Evolutionary conservation across 23 red algal genomes (phyloP).

Genomic region (Gracilaria caudata): DNA sequence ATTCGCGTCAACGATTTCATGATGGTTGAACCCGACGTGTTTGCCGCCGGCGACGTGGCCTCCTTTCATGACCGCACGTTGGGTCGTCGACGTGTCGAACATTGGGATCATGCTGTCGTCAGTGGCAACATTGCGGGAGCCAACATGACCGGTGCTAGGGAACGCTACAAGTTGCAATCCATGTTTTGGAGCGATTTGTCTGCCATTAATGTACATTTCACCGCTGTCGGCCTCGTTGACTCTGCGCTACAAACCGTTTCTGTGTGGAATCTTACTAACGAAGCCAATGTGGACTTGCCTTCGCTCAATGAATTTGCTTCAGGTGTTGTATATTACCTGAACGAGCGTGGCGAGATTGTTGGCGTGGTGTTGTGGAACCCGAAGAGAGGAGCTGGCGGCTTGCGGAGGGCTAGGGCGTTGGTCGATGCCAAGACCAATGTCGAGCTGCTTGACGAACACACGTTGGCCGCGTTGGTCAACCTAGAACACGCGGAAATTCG

Average conservation of each 20-base stretch:
- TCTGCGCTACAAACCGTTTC: conserved; percentile 60
- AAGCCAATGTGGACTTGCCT: not conserved
- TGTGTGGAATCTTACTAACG: conserved; percentile 58
- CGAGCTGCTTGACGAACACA: conserved; percentile 17
- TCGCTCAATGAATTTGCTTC: conserved; percentile 29
- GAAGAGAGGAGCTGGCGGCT: conserved; percentile 25
- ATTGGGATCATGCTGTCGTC: conserved; percentile 90
- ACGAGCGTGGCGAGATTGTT: conserved; percentile 60
- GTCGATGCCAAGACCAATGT: conserved; percentile 39
- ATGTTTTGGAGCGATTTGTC: conserved; percentile 91
- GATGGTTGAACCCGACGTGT: conserved; percentile 73
- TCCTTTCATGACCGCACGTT: conserved; percentile 76
- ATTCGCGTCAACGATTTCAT: conserved; percentile 82
- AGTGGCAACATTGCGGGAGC: conserved; percentile 70
- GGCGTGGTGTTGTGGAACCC: conserved; percentile 81
- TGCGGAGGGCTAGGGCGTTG: conserved; percentile 57
- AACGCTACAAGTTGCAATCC: conserved; percentile 67
- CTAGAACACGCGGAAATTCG: conserved; percentile 9
- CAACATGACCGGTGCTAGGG: conserved; percentile 67
- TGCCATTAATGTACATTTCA: conserved; percentile 60
- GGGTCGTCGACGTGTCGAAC: conserved; percentile 82
- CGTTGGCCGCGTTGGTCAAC: conserved; percentile 39
- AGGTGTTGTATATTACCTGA: conserved; percentile 69
- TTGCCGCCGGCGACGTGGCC: conserved; percentile 80
- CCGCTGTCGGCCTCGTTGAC: conserved; percentile 75